Base-by-base conservation (phyloP, 441 rosid genomes). In the Populus hybrid region DNA sequence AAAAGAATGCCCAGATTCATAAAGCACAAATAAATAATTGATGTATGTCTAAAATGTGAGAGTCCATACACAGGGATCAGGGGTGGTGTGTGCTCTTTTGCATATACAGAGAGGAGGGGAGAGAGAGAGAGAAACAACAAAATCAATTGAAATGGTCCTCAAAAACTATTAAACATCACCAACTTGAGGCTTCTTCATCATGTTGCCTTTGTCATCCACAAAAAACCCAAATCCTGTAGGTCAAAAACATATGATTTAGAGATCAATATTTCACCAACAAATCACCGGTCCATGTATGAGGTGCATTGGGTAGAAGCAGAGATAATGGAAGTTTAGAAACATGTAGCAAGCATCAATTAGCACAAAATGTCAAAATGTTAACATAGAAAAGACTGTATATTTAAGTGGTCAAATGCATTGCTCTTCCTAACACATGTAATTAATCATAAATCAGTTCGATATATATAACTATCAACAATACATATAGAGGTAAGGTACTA, bases 141-240 rank as follows among this genome's bases (percentile, higher is more conserved):
- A 38, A 40, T 59, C 16, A 30, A 72, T 6, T 53, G 35, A 72
- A 77, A 11, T 26, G 21, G 69, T 74, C 53, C 38, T 19, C 2
- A 42, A 67, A 83, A 59, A 67, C 35, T 50, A 72, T 40, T 23
- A 34, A 23, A 26, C 36, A 23, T n/a, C 69, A 83, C 87, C 50
- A 77, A 90, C 95, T 82, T 93, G 94, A 81, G 96, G 94, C 75
- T 91, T 90, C 85, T 91, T 93, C 77, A 87, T 42, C 87, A 93
- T 84, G 83, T 77, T 85, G 74, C 94, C 96, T 36, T 87, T 74
- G 67, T 87, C 91, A 84, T 90, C 89, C 74, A 90, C 83, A 38
- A 82, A 89, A 83, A 93, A 91, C 23, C 98, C 94, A 79, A 89
- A 93, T 71, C 97, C 94, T 91, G 90, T 32, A 73, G 28, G 10